These are phyloP conservation scores for Pseudoturritis turrita DNA, from an alignment of 345 rosid species.

Conservation along the genomic window DNA sequence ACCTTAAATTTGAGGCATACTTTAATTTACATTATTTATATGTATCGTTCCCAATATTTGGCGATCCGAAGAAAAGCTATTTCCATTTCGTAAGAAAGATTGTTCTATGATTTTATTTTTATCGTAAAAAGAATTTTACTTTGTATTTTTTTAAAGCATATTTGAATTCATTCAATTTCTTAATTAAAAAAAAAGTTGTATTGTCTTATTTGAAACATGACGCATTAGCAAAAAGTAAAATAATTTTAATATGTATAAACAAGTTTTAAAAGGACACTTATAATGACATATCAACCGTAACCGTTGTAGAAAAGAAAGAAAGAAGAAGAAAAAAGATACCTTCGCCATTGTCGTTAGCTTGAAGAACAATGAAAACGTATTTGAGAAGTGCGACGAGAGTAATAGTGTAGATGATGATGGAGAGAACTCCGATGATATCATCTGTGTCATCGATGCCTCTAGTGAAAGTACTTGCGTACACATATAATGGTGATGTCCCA, in stretches of 20 bases:
- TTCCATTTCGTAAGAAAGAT: background rate
- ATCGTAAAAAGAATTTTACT: no score
- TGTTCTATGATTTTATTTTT: background rate
- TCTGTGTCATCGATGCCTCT: slow-evolving; percentile 36
- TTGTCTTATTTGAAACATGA: background rate
- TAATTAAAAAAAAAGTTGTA: background rate
- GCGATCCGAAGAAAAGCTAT: background rate
- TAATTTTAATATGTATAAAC: background rate
- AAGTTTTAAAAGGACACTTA: background rate
- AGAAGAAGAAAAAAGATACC: slow-evolving; percentile 35
- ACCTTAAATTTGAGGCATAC: background rate
- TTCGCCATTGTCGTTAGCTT: slow-evolving; percentile 81
- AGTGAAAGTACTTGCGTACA: slow-evolving; percentile 53
- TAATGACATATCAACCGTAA: background rate
- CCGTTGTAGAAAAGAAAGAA: background rate
- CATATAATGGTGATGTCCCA: slow-evolving; percentile 79
- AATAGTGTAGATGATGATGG: slow-evolving; percentile 65
- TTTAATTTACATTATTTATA: background rate
- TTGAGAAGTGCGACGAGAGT: slow-evolving; percentile 51
- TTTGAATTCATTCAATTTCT: background rate
- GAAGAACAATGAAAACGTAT: slow-evolving; percentile 62
- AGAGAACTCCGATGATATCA: slow-evolving; percentile 59
- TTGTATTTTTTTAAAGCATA: background rate
- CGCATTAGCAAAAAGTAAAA: background rate
- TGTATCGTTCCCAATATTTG: background rate